Base-by-base conservation (phyloP, 495 filamentous ascomycete genomes). In the Penicillium lagena region DNA sequence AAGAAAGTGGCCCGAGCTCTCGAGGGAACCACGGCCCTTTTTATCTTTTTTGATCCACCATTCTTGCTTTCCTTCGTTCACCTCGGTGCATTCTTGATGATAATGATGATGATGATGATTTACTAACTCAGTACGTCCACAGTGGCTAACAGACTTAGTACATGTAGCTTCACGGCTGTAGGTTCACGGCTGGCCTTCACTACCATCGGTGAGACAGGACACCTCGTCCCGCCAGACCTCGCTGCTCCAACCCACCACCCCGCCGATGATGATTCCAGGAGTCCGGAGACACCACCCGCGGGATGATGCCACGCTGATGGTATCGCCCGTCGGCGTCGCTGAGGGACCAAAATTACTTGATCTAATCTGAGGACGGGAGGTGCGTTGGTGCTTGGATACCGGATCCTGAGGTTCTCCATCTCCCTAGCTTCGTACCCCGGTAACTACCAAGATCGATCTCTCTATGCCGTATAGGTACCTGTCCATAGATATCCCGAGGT, bases 311-410 rank as follows among this genome's bases (percentile, higher is more conserved):
- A 35, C 40, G 7, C 22, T 22, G 37, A 54, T 58, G 65, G 72
- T 71, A 73, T 73, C 69, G 66, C 62, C 55, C 22, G 22, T 51
- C 29, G 30, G 49, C 51, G 50, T 69, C 59, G 53, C 45, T 76
- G 73, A 72, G 43, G 68, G 69, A 44, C 48, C 42, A 50, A 68
- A 72, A 68, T 68, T 58, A 75, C 73, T 77, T 77, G 73, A 77
- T 77, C 73, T 77, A 77, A 77, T 77, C 73, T 73, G 73, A 77
- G 45, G 43, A 45, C 47, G 2, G 22, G 22, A 4, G 22, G 14
- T 37, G 36, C 40, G 15, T 50, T 37, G 11, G 39, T 29, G 22
- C 22, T 40, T 40, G 8, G 38, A 22, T 22, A 22, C 22, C 22
- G 22, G 22, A 22, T 34, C 10, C 32, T 6, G 2, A 2, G 32